phyloP scores from a whole-genome alignment of 2,329 filamentous ascomycete species.

The Neoscytalidium dimidiatum region DNA sequence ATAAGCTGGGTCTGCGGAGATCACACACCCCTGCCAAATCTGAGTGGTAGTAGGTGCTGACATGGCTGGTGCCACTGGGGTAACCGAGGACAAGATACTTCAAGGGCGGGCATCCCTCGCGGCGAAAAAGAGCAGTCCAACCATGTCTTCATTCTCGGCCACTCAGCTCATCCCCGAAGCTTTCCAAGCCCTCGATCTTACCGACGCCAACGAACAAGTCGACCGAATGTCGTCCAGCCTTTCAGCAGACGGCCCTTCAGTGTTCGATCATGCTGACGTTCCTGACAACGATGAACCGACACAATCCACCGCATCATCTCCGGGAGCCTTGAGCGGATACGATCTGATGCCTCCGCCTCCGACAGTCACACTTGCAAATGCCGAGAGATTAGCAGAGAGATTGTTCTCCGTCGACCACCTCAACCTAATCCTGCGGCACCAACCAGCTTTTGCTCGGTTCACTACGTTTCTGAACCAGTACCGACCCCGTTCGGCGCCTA shows the following conservation, averaged over 20 bases:
- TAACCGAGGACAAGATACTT: neutral
- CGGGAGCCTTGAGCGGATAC: slow-evolving; percentile 20
- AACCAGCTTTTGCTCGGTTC: slow-evolving; percentile 62
- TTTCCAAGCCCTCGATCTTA: neutral
- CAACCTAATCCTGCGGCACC: slow-evolving; percentile 62
- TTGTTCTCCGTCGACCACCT: slow-evolving; percentile 68
- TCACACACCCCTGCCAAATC: neutral
- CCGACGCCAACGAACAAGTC: neutral
- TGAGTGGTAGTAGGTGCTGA: neutral
- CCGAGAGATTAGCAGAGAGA: slow-evolving; percentile 60
- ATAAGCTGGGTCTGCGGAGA: neutral
- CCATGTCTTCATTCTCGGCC: slow-evolving; percentile 12
- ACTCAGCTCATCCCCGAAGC: neutral
- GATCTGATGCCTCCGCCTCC: slow-evolving; percentile 31
- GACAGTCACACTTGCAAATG: slow-evolving; percentile 25
- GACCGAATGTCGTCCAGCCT: slow-evolving; percentile 10
- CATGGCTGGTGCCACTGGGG: neutral
- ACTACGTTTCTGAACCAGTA: slow-evolving; percentile 63
- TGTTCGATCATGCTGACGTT: slow-evolving; percentile 1
- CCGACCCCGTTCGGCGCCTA: slow-evolving; percentile 61
- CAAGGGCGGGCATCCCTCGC: neutral
- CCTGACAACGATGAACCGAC: neutral
- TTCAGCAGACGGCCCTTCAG: slow-evolving; percentile 14
- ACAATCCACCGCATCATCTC: slow-evolving; percentile 4
- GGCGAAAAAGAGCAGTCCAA: neutral